A percentile compares a stretch with the other conserved stretches of the same genome.
Evolutionary conservation across 345 rosid species (phyloP).

Genomic region (Ceriops zippeliana): DNA sequence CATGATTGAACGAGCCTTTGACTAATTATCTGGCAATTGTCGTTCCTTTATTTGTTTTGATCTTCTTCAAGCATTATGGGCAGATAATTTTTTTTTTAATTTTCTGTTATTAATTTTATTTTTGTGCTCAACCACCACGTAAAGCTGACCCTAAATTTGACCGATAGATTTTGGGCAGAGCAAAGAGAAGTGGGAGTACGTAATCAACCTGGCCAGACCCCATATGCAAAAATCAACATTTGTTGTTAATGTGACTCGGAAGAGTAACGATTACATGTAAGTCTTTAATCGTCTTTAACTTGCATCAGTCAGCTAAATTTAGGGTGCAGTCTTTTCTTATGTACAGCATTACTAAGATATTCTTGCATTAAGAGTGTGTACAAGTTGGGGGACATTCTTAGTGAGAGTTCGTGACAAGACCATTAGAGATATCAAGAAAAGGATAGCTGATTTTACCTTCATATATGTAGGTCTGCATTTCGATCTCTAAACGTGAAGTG

Average conservation of each 20-base stretch:
- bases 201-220: slow-evolving; percentile 75
- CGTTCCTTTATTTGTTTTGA: too few relatives aligned
- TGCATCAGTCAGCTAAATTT: background rate
- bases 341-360: slow-evolving; percentile 1
- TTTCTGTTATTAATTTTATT: too few relatives aligned
- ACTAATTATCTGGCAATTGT: too few relatives aligned
- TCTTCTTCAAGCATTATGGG: too few relatives aligned
- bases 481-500: slow-evolving; percentile 7
- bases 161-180: slow-evolving; percentile 38
- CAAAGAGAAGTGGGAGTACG: slow-evolving; percentile 69
- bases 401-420: slow-evolving; percentile 71
- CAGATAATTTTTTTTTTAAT: too few relatives aligned
- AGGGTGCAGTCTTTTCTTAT: slow-evolving; percentile 6
- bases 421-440: slow-evolving; percentile 70
- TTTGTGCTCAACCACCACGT: background rate
- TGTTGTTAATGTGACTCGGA: slow-evolving; percentile 74
- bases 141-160: background rate
- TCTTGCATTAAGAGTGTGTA: slow-evolving; percentile 55
- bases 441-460: slow-evolving; percentile 85
- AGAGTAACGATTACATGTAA: slow-evolving; percentile 86
- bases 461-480: slow-evolving; percentile 65
- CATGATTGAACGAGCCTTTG: too few relatives aligned
- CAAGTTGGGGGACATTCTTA: slow-evolving; percentile 83
- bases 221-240: slow-evolving; percentile 81
- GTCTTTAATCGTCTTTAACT: background rate